phyloP scores from a whole-genome alignment of 2,329 filamentous ascomycete genomes.

The Botryotinia globosa region DNA sequence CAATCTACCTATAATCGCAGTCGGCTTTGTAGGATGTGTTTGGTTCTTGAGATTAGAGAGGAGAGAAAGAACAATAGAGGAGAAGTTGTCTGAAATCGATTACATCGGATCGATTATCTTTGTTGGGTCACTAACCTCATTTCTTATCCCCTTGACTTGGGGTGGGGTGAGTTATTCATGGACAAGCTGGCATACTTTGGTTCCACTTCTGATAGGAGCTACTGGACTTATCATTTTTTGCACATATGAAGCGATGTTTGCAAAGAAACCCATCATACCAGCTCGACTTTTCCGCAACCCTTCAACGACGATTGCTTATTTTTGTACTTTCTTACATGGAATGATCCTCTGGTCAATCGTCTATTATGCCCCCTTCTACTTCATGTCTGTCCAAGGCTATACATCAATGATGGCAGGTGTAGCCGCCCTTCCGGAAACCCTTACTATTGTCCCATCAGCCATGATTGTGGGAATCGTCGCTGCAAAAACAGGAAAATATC shows the following conservation, averaged over 20 bases:
- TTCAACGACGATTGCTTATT: constrained; percentile 48
- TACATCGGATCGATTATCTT: constrained; percentile 62
- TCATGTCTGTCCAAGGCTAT: constrained; percentile 50
- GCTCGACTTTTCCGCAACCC: constrained; percentile 42
- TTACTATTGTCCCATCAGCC: constrained; percentile 57
- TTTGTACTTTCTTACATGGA: constrained; percentile 53
- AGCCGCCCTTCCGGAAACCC: constrained; percentile 55
- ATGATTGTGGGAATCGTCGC: constrained; percentile 55
- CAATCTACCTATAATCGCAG: constrained; percentile 29
- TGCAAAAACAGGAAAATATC: constrained; percentile 54
- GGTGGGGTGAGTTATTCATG: constrained; percentile 62
- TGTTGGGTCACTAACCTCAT: constrained; percentile 53
- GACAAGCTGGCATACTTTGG: constrained; percentile 57
- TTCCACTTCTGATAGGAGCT: constrained; percentile 56
- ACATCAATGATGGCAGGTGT: constrained; percentile 52
- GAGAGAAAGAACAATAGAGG: constrained; percentile 37
- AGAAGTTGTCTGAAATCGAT: constrained; percentile 46
- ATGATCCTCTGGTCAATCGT: constrained; percentile 51
- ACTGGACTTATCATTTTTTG: constrained; percentile 50
- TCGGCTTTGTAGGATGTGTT: constrained; percentile 27
- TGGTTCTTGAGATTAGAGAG: constrained; percentile 26
- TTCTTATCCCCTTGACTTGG: constrained; percentile 60
- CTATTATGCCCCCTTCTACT: constrained; percentile 54
- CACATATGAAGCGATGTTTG: constrained; percentile 46
- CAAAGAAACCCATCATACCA: constrained; percentile 37